Percentiles rank a stretch among this genome's conserved stretches.
Evolutionary conservation across 2,329 filamentous ascomycete genomes (phyloP).

Genomic region (Trichoderma sp.): DNA sequence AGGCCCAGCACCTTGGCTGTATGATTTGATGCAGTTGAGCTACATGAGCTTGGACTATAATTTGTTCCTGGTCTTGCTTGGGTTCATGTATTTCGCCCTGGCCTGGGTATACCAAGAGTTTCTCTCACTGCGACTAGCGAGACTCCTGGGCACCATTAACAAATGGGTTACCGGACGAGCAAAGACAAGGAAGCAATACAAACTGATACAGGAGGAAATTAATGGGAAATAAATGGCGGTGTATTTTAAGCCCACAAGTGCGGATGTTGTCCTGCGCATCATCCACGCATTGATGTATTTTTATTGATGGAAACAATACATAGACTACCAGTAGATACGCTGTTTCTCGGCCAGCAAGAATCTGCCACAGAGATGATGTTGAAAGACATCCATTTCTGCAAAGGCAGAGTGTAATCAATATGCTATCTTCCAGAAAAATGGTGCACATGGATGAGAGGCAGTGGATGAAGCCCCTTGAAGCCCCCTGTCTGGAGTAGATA

Average conservation of each 20-base stretch:
- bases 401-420: background rate
- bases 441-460: background rate
- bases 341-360: background rate
- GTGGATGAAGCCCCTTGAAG: background rate
- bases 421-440: background rate
- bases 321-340: background rate
- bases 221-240: background rate
- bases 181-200: constrained; percentile 70
- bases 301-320: background rate
- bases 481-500: background rate
- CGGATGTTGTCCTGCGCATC: background rate
- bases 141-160: constrained; percentile 63
- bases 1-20: constrained; percentile 68
- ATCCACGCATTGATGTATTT: background rate
- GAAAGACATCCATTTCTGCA: background rate
- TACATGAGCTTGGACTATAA: constrained; percentile 72
- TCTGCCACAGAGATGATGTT: background rate
- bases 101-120: constrained; percentile 73
- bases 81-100: constrained; percentile 65
- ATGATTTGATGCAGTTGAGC: constrained; percentile 81
- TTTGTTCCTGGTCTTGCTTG: constrained; percentile 69
- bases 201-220: constrained; percentile 19
- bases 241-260: background rate
- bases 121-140: constrained; percentile 69
- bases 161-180: constrained; percentile 56